Evolutionary conservation across 2,329 filamentous ascomycete genomes (phyloP), one percentile per base, ranked within the genome.

Genomic region (Pleomassaria siparia): DNA sequence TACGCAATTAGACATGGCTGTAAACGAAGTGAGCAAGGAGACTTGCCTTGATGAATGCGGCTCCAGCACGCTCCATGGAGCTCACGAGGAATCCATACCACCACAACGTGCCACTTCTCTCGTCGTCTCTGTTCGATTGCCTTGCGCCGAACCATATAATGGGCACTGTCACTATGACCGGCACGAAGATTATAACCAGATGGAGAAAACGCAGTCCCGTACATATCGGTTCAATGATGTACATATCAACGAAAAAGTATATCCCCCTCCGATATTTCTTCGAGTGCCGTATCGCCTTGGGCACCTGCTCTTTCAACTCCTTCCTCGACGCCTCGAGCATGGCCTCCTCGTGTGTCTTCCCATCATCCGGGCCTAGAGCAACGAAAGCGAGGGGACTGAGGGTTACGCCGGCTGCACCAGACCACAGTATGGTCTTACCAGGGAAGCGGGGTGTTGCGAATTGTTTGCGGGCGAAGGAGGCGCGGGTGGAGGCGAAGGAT

Each of bases 11-110:
- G 63, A 33, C 12, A 22, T 20, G 3, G 26, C 28, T 21, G 16
- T 29, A 4, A 39, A 21, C 2, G 20, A 16, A 16, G 44, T 22
- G 40, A 46, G 29, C 10, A 2, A 12, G 29, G 11, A 37, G 15
- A n/a, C 53, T 15, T 72, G 89, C 88, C 81, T 99, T 99, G 74
- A 99, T 99, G 66, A 99, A 99, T 0, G 94, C 91, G 36, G 94
- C 91, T 0, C 94, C 94, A 15, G 92, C 90, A 65, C 85, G 80
- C 72, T 99, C 92, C 94, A 99, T 97, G 22, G 87, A 81, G 48
- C 78, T 81, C 9, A 97, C 91, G 30, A 99, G 73, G 63, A 96
- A 94, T 3, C 78, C 77, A 74, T 96, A 99, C 94, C 94, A 99
- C 90, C 89, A 96, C 2, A 97, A 64, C 0, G 91, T 91, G 0